phyloP scores from a whole-genome alignment of 1,284 basidiomycete genomes.

The Stereum hirsutum region DNA sequence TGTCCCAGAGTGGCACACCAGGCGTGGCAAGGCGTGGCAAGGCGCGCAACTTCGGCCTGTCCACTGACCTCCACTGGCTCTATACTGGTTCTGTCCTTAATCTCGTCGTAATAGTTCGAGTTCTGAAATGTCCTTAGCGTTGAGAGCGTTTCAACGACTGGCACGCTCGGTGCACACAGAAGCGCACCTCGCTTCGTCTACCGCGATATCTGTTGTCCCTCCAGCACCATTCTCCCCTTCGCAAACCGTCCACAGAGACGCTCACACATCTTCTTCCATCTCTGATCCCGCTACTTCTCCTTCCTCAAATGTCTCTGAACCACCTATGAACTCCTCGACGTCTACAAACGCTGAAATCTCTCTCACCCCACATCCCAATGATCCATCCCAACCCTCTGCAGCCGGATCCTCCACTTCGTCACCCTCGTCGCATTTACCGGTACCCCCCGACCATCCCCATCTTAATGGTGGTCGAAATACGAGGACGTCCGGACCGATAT shows the following conservation, averaged over 20 bases:
- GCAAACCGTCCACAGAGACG: conserved; percentile 5
- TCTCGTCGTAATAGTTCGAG: too few species aligned
- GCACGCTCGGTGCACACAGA: conserved; percentile 1
- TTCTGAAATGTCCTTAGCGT: too few species aligned
- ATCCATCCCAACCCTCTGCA: background rate
- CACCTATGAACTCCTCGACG: background rate
- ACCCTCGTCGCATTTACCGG: background rate
- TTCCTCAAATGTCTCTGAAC: background rate
- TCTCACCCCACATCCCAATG: background rate
- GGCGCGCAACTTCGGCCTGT: too few species aligned
- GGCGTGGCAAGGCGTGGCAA: too few species aligned
- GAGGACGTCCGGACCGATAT: too few species aligned
- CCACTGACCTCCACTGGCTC: too few species aligned
- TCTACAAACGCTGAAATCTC: too few species aligned
- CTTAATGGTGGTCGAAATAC: background rate
- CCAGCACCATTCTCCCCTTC: background rate
- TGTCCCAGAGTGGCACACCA: too few species aligned
- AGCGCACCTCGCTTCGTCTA: conserved; percentile 1
- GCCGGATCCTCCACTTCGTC: background rate
- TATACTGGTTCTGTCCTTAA: too few species aligned
- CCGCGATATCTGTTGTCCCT: background rate
- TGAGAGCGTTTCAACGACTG: background rate
- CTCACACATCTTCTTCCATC: conserved; percentile 1
- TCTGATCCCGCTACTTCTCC: conserved; percentile 1
- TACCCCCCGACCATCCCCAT: background rate